Evolutionary conservation across 2,329 filamentous ascomycete genomes (phyloP).

Genomic region (Corinectria fuckeliana): DNA sequence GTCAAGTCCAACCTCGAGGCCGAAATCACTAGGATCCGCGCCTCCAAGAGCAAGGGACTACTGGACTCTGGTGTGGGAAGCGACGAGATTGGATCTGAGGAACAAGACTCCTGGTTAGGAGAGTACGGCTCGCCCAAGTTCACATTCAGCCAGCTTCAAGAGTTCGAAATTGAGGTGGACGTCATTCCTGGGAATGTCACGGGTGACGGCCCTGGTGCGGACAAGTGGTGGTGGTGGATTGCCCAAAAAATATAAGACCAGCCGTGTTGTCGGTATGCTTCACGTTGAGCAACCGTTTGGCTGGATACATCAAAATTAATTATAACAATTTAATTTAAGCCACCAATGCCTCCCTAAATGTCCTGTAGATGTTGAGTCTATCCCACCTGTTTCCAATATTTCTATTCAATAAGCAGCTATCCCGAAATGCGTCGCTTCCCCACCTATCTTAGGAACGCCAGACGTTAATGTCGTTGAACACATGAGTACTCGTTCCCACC

Average conservation of each 20-base stretch:
- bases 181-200: slow-evolving; percentile 77
- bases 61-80: slow-evolving; percentile 79
- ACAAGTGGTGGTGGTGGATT: slow-evolving; percentile 92
- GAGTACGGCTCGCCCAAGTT: slow-evolving; percentile 81
- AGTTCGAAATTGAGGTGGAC: slow-evolving; percentile 80
- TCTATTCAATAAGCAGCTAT: slow-evolving; percentile 26
- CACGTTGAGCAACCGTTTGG: background rate
- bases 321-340: slow-evolving; percentile 34
- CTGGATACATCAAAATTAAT: slow-evolving; percentile 31
- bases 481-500: slow-evolving; percentile 41
- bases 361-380: slow-evolving; percentile 53
- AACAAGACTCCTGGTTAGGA: slow-evolving; percentile 85
- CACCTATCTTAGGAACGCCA: slow-evolving; percentile 38
- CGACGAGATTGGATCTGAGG: slow-evolving; percentile 66
- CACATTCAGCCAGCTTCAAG: slow-evolving; percentile 79
- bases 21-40: slow-evolving; percentile 80
- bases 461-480: slow-evolving; percentile 42
- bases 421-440: slow-evolving; percentile 28
- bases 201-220: slow-evolving; percentile 71
- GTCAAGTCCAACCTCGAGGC: slow-evolving; percentile 78
- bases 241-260: slow-evolving; percentile 59
- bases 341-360: slow-evolving; percentile 27
- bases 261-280: background rate
- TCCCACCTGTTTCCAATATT: slow-evolving; percentile 27
- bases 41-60: slow-evolving; percentile 79